Conservation (phyloP, 257 asterid genomes). For the Schizonepeta tenuifolia region DNA sequence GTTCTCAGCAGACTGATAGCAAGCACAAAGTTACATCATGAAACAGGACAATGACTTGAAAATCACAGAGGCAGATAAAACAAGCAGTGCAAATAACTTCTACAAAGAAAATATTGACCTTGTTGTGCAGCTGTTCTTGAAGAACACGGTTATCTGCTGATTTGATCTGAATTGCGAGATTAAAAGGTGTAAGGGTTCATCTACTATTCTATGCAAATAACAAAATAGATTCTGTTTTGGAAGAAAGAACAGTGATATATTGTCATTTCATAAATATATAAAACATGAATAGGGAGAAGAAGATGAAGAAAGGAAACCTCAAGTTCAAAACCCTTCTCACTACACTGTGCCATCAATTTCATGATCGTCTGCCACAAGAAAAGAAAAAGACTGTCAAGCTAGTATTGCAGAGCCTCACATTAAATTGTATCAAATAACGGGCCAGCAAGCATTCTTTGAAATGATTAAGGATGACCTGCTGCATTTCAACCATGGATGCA, state of each 20-base stretch:
- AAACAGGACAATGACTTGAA: constrained; percentile 7
- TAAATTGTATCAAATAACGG: neutral
- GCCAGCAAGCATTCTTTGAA: neutral
- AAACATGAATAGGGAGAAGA: neutral
- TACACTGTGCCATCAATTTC: constrained; percentile 83
- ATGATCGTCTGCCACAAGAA: constrained; percentile 61
- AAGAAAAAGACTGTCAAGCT: constrained; percentile 21
- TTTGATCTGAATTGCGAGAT: constrained; percentile 67
- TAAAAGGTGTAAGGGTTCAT: constrained; percentile 33
- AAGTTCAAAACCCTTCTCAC: constrained; percentile 86
- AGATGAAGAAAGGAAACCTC: constrained; percentile 55
- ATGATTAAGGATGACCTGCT: constrained; percentile 66
- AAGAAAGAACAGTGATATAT: neutral
- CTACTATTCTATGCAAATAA: constrained; percentile 4
- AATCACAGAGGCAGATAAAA: constrained; percentile 15
- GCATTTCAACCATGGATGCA: constrained; percentile 89
- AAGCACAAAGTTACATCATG: constrained; percentile 24
- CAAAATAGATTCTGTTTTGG: neutral
- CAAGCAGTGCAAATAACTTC: neutral
- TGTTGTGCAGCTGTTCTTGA: constrained; percentile 92
- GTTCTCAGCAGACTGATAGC: constrained; percentile 73
- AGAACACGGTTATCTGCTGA: constrained; percentile 92
- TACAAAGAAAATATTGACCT: constrained; percentile 49
- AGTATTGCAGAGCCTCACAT: neutral
- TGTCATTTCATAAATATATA: neutral